Conservation (phyloP, 2,329 filamentous ascomycete genomes). For the Alternaria burnsii region DNA sequence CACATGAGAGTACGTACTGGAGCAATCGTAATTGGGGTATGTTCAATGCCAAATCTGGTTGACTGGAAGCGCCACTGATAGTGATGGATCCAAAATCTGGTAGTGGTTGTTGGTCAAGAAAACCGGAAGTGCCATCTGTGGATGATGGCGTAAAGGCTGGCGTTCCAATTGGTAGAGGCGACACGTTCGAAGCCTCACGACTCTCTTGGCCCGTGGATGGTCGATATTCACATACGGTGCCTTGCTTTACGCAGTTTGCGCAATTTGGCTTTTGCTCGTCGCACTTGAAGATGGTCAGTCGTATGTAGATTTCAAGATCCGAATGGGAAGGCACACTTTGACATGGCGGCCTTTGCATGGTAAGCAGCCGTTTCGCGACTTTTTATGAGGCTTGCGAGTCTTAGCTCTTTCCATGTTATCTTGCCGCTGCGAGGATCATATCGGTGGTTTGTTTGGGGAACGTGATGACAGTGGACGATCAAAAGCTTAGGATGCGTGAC, state of each 20-base stretch:
- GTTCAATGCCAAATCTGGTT: slow-evolving; percentile 21
- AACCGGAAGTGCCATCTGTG: slow-evolving; percentile 17
- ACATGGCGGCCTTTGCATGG: slow-evolving; percentile 42
- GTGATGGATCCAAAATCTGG: neutral
- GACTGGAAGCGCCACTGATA: neutral
- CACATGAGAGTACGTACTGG: slow-evolving; percentile 24
- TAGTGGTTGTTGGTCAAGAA: slow-evolving; percentile 12
- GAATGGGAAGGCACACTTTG: slow-evolving; percentile 30
- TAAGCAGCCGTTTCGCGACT: slow-evolving; percentile 42
- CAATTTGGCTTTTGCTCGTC: slow-evolving; percentile 45
- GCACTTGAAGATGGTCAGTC: slow-evolving; percentile 33
- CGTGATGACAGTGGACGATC: slow-evolving; percentile 13
- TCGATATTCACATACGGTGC: slow-evolving; percentile 39
- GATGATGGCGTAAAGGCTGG: slow-evolving; percentile 27
- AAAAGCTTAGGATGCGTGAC: slow-evolving; percentile 14
- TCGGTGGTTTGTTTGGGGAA: slow-evolving; percentile 5
- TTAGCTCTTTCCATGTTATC: slow-evolving; percentile 36
- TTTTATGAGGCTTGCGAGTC: slow-evolving; percentile 41
- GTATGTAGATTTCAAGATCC: neutral
- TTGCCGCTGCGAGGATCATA: slow-evolving; percentile 3
- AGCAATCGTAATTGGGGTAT: slow-evolving; percentile 40
- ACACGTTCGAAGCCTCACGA: slow-evolving; percentile 25
- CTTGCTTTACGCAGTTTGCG: slow-evolving; percentile 44
- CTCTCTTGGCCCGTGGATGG: slow-evolving; percentile 26
- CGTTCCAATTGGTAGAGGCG: slow-evolving; percentile 22